These are phyloP conservation scores for Paecilomyces sp. DNA, from an alignment of 2,329 filamentous ascomycete species.

Conservation along the genomic window DNA sequence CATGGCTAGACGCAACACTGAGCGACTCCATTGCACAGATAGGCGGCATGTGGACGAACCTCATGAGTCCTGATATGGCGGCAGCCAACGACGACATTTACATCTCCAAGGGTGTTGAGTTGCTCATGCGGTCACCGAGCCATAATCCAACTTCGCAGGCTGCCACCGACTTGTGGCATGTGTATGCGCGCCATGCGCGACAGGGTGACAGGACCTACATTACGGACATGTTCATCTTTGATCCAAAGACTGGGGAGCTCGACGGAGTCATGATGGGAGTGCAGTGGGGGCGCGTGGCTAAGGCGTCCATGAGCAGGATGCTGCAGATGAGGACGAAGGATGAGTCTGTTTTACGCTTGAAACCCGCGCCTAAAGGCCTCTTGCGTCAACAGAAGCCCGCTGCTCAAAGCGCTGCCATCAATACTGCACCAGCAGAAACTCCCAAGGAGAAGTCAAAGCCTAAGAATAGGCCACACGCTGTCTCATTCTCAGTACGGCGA, in stretches of 20 bases:
- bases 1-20: slow-evolving; percentile 19
- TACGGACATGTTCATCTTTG: slow-evolving; percentile 29
- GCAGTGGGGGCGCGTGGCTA: slow-evolving; percentile 17
- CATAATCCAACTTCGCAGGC: background rate
- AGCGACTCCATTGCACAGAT: slow-evolving; percentile 27
- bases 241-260: slow-evolving; percentile 15
- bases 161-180: slow-evolving; percentile 16
- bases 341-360: background rate
- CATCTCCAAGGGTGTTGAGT: slow-evolving; percentile 23
- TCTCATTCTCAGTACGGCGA: slow-evolving; percentile 6
- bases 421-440: background rate
- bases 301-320: slow-evolving; percentile 11
- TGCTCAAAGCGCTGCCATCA: background rate
- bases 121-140: slow-evolving; percentile 19
- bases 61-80: slow-evolving; percentile 18
- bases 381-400: background rate
- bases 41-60: slow-evolving; percentile 32
- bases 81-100: slow-evolving; percentile 17
- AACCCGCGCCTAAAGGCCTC: background rate
- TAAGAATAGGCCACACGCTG: background rate
- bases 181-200: slow-evolving; percentile 18
- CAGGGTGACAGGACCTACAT: slow-evolving; percentile 12
- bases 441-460: background rate
- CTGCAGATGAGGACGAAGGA: slow-evolving; percentile 1
- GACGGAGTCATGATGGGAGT: slow-evolving; percentile 25